Percentiles rank a stretch among this genome's conserved stretches.
Evolutionary conservation across 768 basidiomycete genomes (phyloP).

Genomic region (Boletus sp.): DNA sequence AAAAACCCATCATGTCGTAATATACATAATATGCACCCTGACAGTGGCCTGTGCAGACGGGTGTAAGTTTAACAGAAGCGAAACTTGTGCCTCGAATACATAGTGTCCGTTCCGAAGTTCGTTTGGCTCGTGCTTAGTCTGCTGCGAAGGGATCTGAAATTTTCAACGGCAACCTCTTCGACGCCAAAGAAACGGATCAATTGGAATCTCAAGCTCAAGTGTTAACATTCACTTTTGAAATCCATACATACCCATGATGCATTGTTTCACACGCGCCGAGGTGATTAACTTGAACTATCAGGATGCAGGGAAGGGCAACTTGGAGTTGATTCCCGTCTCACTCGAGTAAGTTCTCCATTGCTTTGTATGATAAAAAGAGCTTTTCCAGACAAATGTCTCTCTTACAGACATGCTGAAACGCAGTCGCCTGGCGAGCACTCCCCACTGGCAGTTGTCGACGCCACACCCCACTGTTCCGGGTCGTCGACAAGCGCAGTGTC

Average conservation of each 20-base stretch:
- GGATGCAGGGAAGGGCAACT: background rate
- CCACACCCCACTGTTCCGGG: background rate
- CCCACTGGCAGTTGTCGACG: background rate
- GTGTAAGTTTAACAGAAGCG: too few species aligned
- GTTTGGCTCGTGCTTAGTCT: too few species aligned
- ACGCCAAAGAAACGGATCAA: background rate
- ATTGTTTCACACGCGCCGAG: background rate
- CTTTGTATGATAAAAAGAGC: background rate
- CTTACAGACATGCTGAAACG: background rate
- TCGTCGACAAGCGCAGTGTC: background rate
- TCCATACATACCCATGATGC: background rate
- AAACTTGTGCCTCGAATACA: too few species aligned
- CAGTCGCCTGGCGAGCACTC: background rate
- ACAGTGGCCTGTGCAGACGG: too few species aligned
- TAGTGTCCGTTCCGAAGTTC: too few species aligned
- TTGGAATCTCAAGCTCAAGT: too few species aligned
- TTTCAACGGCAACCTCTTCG: background rate
- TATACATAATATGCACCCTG: too few species aligned
- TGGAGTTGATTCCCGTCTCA: background rate
- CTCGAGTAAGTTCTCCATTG: slow-evolving; percentile 3
- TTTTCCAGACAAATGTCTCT: background rate
- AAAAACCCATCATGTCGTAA: too few species aligned
- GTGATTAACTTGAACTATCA: background rate
- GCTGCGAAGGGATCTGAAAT: background rate
- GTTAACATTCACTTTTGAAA: too few species aligned